These are phyloP conservation scores for Calocybe indica DNA, from an alignment of 768 basidiomycete genomes.

Conservation along the genomic window DNA sequence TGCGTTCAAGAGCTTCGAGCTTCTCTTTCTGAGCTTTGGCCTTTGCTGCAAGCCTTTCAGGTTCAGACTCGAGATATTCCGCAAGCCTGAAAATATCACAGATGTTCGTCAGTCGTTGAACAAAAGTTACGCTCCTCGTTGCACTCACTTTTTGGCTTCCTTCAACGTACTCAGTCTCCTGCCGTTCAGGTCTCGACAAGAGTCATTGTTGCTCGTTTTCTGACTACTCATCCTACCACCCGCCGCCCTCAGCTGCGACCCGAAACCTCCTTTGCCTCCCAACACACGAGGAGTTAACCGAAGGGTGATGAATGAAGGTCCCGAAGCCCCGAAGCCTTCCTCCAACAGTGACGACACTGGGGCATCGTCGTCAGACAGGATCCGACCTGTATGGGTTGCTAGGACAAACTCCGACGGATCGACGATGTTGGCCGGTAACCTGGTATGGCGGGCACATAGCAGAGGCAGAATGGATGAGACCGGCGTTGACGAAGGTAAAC, in stretches of 20 bases:
- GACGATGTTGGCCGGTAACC: conserved; percentile 20
- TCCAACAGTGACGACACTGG: conserved; percentile 20
- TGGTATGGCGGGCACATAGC: conserved; percentile 28
- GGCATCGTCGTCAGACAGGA: conserved; percentile 16
- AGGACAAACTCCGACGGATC: conserved; percentile 23
- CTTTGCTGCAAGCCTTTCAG: conserved; percentile 72
- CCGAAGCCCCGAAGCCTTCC: conserved; percentile 3
- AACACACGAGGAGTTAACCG: conserved; percentile 68
- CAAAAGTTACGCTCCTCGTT: too few species aligned
- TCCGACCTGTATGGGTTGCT: conserved; percentile 32
- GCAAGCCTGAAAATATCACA: conserved; percentile 49
- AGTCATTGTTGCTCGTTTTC: conserved; percentile 93
- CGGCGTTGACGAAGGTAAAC: conserved; percentile 20
- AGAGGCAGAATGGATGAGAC: conserved; percentile 24
- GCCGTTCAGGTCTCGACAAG: conserved; percentile 88
- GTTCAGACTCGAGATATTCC: conserved; percentile 81
- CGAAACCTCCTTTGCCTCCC: conserved; percentile 98
- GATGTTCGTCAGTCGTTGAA: neutral
- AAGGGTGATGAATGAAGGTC: conserved; percentile 46
- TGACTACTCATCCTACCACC: conserved; percentile 97
- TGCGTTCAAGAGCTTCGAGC: conserved; percentile 78
- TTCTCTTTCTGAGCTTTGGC: conserved; percentile 76
- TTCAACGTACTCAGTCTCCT: conserved; percentile 90
- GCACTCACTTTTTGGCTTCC: conserved; percentile 84
- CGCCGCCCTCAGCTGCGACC: conserved; percentile 91